phyloP scores from a whole-genome alignment of 208 protist species.

The Trypanosoma scelopori region DNA sequence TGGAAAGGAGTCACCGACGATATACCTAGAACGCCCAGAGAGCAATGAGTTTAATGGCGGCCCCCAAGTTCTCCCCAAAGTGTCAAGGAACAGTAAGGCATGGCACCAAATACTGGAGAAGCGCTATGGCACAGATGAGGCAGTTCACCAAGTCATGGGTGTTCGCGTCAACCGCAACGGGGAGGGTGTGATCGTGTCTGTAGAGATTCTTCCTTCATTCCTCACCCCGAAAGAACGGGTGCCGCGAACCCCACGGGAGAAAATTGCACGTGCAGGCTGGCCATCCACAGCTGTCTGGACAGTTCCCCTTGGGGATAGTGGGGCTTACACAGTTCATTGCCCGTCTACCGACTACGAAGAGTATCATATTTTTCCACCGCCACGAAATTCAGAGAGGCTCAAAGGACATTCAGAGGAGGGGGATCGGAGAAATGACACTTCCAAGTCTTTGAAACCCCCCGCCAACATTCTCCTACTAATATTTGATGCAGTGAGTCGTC shows the following conservation, averaged over 20 bases:
- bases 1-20: constrained; percentile 19
- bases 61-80: constrained; percentile 22
- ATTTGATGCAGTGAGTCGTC: constrained; percentile 63
- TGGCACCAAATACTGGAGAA: constrained; percentile 43
- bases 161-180: constrained; percentile 43
- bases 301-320: constrained; percentile 41
- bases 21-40: constrained; percentile 48
- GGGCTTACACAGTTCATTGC: constrained; percentile 54
- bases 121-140: constrained; percentile 32
- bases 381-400: constrained; percentile 9
- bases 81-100: constrained; percentile 16
- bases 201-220: constrained; percentile 36
- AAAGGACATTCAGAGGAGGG: background rate
- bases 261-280: constrained; percentile 30
- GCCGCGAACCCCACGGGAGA: constrained; percentile 24
- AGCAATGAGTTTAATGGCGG: constrained; percentile 44
- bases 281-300: constrained; percentile 26
- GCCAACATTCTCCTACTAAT: constrained; percentile 54
- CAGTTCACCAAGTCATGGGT: constrained; percentile 21
- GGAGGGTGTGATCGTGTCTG: constrained; percentile 29
- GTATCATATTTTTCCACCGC: constrained; percentile 47
- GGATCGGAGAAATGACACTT: background rate
- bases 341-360: constrained; percentile 42
- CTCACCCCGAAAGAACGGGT: constrained; percentile 19
- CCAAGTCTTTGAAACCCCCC: constrained; percentile 23